Conservation (phyloP, 345 rosid genomes). For the Carallia pectinifolia region DNA sequence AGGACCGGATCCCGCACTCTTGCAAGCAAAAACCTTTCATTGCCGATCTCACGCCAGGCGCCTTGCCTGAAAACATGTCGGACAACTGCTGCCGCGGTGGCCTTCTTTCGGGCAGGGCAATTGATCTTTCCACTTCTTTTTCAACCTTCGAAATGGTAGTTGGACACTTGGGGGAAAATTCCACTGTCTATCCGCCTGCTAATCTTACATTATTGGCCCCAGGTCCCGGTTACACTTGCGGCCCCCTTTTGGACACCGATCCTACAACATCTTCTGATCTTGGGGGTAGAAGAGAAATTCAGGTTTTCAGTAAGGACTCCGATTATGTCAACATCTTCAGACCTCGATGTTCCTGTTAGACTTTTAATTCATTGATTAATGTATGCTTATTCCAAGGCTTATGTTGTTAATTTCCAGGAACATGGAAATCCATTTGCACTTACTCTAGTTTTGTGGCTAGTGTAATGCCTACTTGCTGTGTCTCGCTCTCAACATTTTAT, state of each 20-base stretch:
- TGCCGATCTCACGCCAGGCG: constrained; percentile 40
- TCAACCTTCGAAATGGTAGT: constrained; percentile 47
- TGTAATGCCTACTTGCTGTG: constrained; percentile 45
- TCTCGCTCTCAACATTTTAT: constrained; percentile 61
- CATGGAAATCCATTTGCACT: constrained; percentile 66
- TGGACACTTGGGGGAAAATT: constrained; percentile 32
- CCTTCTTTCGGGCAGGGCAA: constrained; percentile 46
- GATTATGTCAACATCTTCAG: neutral
- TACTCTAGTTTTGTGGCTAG: constrained; percentile 52
- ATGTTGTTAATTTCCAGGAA: constrained; percentile 32
- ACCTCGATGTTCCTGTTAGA: neutral
- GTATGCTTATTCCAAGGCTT: neutral
- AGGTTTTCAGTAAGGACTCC: constrained; percentile 45
- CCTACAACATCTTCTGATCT: constrained; percentile 40
- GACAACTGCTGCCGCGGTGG: constrained; percentile 48
- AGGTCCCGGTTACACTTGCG: constrained; percentile 58
- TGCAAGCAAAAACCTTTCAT: constrained; percentile 45
- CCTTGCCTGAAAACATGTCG: constrained; percentile 22
- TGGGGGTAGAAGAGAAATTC: constrained; percentile 52
- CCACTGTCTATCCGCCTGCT: constrained; percentile 33
- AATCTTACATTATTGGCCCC: constrained; percentile 49
- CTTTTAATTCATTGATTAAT: no score
- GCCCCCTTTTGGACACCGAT: constrained; percentile 32
- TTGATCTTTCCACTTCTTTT: constrained; percentile 46
- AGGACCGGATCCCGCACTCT: constrained; percentile 36